These are phyloP conservation scores for Scytalidium lignicola DNA, from an alignment of 2,329 filamentous ascomycete genomes.

Conservation along the genomic window DNA sequence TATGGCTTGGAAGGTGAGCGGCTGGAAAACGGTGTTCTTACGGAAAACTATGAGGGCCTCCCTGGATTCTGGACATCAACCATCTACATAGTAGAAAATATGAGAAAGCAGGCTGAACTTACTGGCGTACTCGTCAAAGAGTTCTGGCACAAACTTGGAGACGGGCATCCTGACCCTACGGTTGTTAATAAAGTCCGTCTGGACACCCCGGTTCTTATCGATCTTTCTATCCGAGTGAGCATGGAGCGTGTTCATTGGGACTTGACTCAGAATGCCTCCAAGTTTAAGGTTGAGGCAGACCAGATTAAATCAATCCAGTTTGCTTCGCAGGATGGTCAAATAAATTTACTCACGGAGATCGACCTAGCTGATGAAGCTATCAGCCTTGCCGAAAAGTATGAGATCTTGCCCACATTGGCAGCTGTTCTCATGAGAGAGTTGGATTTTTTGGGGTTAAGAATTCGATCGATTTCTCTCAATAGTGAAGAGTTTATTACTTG, in stretches of 20 bases:
- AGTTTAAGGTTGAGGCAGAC: slow-evolving; percentile 41
- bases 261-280: slow-evolving; percentile 43
- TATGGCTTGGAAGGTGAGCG: slow-evolving; percentile 71
- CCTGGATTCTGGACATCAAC: slow-evolving; percentile 84
- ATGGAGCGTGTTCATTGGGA: slow-evolving; percentile 56
- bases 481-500: not conserved
- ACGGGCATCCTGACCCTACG: slow-evolving; percentile 18
- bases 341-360: slow-evolving; percentile 42
- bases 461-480: not conserved
- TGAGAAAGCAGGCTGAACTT: slow-evolving; percentile 55
- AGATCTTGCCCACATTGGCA: slow-evolving; percentile 58
- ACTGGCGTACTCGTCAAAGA: slow-evolving; percentile 28
- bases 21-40: slow-evolving; percentile 59
- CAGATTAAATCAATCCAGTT: slow-evolving; percentile 38
- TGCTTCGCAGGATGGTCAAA: slow-evolving; percentile 37
- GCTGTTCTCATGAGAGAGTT: slow-evolving; percentile 32
- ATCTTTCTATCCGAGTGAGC: slow-evolving; percentile 52
- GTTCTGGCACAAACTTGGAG: slow-evolving; percentile 26
- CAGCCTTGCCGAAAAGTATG: slow-evolving; percentile 55
- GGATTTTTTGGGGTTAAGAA: slow-evolving; percentile 1
- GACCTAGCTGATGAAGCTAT: slow-evolving; percentile 54
- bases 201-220: slow-evolving; percentile 49
- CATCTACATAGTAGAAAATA: slow-evolving; percentile 54
- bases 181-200: slow-evolving; percentile 41
- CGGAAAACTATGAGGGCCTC: slow-evolving; percentile 60